Conservation (phyloP, 129 eudicot genomes). For the Lactuca sativa region DNA sequence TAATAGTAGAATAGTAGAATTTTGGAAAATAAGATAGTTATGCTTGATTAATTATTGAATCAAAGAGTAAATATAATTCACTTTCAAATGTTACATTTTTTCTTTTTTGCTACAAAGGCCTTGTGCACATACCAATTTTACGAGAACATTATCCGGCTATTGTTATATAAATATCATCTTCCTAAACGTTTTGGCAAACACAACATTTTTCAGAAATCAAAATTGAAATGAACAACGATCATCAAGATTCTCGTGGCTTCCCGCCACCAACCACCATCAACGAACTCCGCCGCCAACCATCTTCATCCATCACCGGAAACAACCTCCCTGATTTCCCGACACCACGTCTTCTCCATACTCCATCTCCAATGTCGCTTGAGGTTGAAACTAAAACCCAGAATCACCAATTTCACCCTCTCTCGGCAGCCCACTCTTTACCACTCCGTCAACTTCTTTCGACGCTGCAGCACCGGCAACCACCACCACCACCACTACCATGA, state of each 20-base stretch:
- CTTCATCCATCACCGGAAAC: background rate
- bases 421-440: background rate
- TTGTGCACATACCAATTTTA: too few species aligned
- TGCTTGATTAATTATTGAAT: too few species aligned
- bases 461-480: background rate
- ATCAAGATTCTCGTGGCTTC: background rate
- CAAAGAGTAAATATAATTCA: too few species aligned
- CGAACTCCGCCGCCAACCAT: constrained; percentile 12
- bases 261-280: background rate
- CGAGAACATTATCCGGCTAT: too few species aligned
- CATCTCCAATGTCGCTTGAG: background rate
- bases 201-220: too few species aligned
- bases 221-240: background rate
- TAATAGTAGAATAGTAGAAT: too few species aligned
- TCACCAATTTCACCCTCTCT: constrained; percentile 1
- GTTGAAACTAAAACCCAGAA: background rate
- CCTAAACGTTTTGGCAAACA: too few species aligned
- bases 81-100: too few species aligned
- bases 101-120: too few species aligned
- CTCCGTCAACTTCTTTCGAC: background rate
- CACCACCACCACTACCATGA: background rate
- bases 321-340: background rate
- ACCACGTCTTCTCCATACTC: background rate
- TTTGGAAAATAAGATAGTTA: too few species aligned
- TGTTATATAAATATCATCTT: too few species aligned